Evolutionary conservation across 2,329 filamentous ascomycete species (phyloP).

Genomic region (Cercospora sp.): DNA sequence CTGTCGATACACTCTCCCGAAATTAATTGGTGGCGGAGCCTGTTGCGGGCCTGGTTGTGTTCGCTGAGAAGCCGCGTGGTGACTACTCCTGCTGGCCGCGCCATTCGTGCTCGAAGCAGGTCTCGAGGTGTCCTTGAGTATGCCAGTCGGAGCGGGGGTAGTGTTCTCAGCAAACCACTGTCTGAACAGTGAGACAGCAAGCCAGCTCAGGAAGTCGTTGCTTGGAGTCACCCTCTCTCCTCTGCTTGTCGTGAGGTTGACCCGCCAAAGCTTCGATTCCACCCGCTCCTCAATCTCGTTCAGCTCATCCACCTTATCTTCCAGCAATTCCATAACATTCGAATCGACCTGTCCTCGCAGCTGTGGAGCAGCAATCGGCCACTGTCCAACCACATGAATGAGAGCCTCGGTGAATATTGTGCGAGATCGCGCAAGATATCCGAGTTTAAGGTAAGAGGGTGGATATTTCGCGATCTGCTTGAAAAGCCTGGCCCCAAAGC

Average conservation of each 20-base stretch:
- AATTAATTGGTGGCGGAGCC: constrained; percentile 42
- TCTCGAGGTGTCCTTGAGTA: constrained; percentile 43
- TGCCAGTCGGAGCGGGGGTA: constrained; percentile 64
- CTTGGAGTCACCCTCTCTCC: constrained; percentile 80
- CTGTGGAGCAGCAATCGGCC: constrained; percentile 78
- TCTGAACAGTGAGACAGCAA: constrained; percentile 81
- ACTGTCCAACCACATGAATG: constrained; percentile 91
- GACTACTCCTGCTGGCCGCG: constrained; percentile 28
- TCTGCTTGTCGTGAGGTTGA: constrained; percentile 73
- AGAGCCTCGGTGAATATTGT: constrained; percentile 77
- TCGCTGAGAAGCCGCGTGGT: constrained; percentile 37
- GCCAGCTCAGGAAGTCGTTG: constrained; percentile 85
- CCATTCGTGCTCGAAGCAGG: constrained; percentile 14
- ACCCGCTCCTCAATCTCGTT: constrained; percentile 78
- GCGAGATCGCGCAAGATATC: constrained; percentile 79
- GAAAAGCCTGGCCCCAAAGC: constrained; percentile 88
- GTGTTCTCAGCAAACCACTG: constrained; percentile 94
- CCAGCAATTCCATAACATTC: constrained; percentile 80
- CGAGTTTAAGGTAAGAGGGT: constrained; percentile 85
- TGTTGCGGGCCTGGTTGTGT: constrained; percentile 31
- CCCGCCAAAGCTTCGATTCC: constrained; percentile 77
- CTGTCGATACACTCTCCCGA: constrained; percentile 74
- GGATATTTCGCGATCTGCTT: constrained; percentile 97
- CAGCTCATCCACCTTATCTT: constrained; percentile 92
- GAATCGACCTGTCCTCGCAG: constrained; percentile 73